Percentiles rank a stretch among this genome's conserved stretches.
Evolutionary conservation across 805 yeast species (phyloP).

Genomic region (Wickerhamiella galacta): DNA sequence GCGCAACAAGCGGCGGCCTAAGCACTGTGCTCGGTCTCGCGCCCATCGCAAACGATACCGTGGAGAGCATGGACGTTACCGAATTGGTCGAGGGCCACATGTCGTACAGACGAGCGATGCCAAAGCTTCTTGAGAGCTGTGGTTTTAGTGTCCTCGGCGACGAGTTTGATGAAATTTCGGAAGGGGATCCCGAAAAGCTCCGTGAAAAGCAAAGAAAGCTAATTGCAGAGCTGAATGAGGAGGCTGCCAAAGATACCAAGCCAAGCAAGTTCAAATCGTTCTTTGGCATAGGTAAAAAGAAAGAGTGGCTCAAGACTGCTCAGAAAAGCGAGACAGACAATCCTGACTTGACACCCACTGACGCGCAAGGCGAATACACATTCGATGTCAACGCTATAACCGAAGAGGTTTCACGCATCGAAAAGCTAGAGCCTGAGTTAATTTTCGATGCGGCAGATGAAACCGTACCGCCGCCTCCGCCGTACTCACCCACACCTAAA

Average conservation of each 20-base stretch:
- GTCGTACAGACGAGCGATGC: conserved; percentile 93
- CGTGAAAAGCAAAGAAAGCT: conserved; percentile 65
- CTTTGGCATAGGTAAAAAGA: conserved; percentile 28
- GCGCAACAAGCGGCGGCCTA: conserved; percentile 92
- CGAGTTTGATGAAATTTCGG: conserved; percentile 89
- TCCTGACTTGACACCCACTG: conserved; percentile 23
- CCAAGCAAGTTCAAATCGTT: conserved; percentile 18
- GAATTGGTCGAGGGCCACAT: conserved; percentile 84
- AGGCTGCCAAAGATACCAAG: conserved; percentile 18
- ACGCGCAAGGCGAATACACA: conserved; percentile 26
- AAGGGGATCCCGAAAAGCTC: conserved; percentile 76
- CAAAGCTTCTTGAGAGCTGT: conserved; percentile 47
- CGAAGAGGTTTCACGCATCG: conserved; percentile 21
- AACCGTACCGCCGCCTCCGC: too few relatives aligned
- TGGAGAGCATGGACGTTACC: conserved; percentile 75
- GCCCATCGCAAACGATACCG: conserved; percentile 29
- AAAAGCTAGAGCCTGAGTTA: conserved; percentile 13
- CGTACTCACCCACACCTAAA: too few relatives aligned
- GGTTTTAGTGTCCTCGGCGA: conserved; percentile 78
- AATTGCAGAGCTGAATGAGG: conserved; percentile 44
- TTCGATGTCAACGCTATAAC: conserved; percentile 27
- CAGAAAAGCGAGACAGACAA: conserved; percentile 25
- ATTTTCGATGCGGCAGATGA: conserved; percentile 13
- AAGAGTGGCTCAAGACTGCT: conserved; percentile 40
- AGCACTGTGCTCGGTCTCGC: conserved; percentile 84